A percentile compares a stretch with the other conserved stretches of the same genome.
phyloP scores from a whole-genome alignment of 2,329 filamentous ascomycete genomes.

The Calonectria multiphialidica region DNA sequence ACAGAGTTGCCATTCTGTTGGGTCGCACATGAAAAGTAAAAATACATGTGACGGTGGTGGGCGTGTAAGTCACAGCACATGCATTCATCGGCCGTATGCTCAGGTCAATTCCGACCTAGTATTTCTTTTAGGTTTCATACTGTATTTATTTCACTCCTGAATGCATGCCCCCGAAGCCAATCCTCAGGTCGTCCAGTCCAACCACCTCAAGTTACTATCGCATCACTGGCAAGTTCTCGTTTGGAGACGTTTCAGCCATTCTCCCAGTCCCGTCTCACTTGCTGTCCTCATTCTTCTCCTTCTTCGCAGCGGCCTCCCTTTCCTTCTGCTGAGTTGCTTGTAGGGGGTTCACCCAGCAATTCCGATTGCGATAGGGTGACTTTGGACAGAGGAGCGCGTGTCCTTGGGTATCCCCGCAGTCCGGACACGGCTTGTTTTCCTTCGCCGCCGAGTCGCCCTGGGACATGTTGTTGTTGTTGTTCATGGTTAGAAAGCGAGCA shows the following conservation, averaged over 20 bases:
- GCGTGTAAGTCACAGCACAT: too few species aligned
- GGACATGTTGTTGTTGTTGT: neutral
- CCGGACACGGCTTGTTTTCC: slow-evolving; percentile 1
- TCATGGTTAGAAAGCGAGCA: neutral
- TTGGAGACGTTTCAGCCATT: neutral
- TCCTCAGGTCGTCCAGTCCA: too few species aligned
- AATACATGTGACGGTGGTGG: neutral
- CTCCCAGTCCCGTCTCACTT: neutral
- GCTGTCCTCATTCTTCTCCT: neutral
- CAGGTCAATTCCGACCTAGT: neutral
- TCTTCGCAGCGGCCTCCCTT: neutral
- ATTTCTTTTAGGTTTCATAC: too few species aligned
- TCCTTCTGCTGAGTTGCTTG: neutral
- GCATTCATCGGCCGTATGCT: neutral
- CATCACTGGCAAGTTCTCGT: neutral
- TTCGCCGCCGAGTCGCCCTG: neutral
- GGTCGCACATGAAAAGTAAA: neutral
- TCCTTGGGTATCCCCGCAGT: slow-evolving; percentile 3
- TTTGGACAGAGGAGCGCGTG: slow-evolving; percentile 14
- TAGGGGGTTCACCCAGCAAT: slow-evolving; percentile 13
- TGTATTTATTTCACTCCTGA: neutral
- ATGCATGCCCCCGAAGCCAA: neutral
- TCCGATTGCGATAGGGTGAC: slow-evolving; percentile 13
- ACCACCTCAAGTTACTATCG: neutral
- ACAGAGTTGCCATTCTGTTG: neutral